These are phyloP conservation scores for Akanthomyces lecanii DNA, from an alignment of 2,329 filamentous ascomycete genomes.

Conservation along the genomic window DNA sequence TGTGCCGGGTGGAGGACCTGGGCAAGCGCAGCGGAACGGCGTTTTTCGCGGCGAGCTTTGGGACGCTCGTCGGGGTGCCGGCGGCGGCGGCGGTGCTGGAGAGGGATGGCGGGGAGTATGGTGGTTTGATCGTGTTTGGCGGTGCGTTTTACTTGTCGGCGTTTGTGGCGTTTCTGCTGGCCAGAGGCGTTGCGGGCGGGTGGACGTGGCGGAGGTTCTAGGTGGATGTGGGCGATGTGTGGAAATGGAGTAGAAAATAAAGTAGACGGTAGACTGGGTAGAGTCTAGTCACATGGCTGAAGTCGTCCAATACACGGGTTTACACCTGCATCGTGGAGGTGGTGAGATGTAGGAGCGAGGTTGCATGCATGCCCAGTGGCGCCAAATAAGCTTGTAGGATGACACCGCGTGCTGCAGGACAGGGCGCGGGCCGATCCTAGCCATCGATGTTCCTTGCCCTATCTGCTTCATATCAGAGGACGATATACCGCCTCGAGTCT, in stretches of 20 bases:
- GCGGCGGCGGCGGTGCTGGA: conserved; percentile 53
- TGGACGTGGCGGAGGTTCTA: conserved; percentile 17
- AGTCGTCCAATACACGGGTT: not conserved
- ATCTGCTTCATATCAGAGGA: too few species aligned
- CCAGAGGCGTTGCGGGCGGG: conserved; percentile 23
- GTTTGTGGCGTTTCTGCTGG: conserved; percentile 21
- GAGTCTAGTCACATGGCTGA: too few species aligned
- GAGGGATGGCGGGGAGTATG: conserved; percentile 43
- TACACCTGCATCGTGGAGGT: not conserved
- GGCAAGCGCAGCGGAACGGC: too few species aligned
- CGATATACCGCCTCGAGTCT: too few species aligned
- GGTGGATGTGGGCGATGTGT: too few species aligned
- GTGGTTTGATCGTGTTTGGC: conserved; percentile 51
- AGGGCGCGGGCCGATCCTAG: not conserved
- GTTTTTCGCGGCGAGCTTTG: conserved; percentile 65
- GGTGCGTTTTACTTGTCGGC: conserved; percentile 42
- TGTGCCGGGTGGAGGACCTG: too few species aligned
- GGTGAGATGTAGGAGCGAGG: not conserved
- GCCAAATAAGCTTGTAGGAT: conserved; percentile 8
- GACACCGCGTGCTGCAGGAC: not conserved
- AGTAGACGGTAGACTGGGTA: not conserved
- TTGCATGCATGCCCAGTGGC: not conserved
- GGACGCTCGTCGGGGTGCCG: conserved; percentile 50
- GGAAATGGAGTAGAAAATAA: not conserved
- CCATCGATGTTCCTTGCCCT: too few species aligned